Evolutionary conservation across 306 rosid species (phyloP).

Genomic region (Cucurbita pepo): DNA sequence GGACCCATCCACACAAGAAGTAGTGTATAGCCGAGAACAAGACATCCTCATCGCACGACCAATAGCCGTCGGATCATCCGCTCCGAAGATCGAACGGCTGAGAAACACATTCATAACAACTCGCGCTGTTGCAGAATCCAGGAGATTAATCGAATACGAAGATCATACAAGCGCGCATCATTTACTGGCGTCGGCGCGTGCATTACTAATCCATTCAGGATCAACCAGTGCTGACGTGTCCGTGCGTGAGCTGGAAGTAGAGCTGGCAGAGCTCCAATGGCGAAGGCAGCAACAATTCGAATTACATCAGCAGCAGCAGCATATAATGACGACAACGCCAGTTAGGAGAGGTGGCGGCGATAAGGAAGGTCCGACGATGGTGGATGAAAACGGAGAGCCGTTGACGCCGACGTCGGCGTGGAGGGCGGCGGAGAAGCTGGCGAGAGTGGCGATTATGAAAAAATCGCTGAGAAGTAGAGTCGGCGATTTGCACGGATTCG

Average conservation of each 20-base stretch:
- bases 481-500: constrained; percentile 68
- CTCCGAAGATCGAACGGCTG: constrained; percentile 17
- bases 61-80: constrained; percentile 9
- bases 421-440: constrained; percentile 74
- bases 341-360: constrained; percentile 15
- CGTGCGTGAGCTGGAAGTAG: constrained; percentile 36
- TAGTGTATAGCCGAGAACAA: constrained; percentile 44
- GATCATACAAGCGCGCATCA: constrained; percentile 46
- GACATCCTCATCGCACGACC: constrained; percentile 26
- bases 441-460: constrained; percentile 51
- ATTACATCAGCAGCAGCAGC: constrained; percentile 1
- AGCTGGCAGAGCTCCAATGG: constrained; percentile 55
- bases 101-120: constrained; percentile 39
- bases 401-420: constrained; percentile 67
- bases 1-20: constrained; percentile 43
- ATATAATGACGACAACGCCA: constrained; percentile 5
- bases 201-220: constrained; percentile 25
- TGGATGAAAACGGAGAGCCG: constrained; percentile 57
- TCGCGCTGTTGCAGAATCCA: constrained; percentile 47
- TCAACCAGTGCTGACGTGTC: constrained; percentile 20
- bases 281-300: constrained; percentile 16
- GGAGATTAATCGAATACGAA: constrained; percentile 27
- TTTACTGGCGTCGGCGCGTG: constrained; percentile 46
- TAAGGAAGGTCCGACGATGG: constrained; percentile 10
- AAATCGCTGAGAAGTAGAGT: constrained; percentile 48